Base-by-base conservation (phyloP, 2,329 filamentous ascomycete species). In the Domatiomyces catenatus region DNA sequence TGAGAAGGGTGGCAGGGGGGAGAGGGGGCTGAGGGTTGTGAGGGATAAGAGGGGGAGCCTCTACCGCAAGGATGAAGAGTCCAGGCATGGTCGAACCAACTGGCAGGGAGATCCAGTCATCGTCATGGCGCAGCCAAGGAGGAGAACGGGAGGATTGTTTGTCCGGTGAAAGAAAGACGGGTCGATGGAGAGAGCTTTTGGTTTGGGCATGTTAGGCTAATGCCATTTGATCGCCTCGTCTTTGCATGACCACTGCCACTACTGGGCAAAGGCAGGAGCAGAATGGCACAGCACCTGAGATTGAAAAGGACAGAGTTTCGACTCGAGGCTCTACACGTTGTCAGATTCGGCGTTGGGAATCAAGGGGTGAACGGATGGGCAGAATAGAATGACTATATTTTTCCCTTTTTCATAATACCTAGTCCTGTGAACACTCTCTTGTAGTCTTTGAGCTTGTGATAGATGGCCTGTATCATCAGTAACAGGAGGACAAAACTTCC, bases 91-190 rank as follows among this genome's bases (percentile, higher is more conserved):
- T 28, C 54, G 54, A 42, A 49, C 48, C 42, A 45, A 44, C 19
- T 53, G 53, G 32, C 52, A 58, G 2, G 46, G 48, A 15, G 50
- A 54, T 24, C 54, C 54, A 4, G 52, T 56, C 26, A 51, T 58
- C 52, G 56, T 58, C 18, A 44, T 58, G 5, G 52, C 55, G 22
- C 52, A 55, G 26, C 56, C 56, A 15, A 47, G 32, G 18, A 44
- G 51, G 32, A 39, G 32, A 39, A 15, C 3, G 32, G 12, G 32
- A 39, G 12, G 32, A 39, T 15, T 39, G 12, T 39, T 15, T 39
- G 10, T 39, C 15, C 12, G 12, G 10, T 39, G 32, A 39, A 39
- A 4, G 8, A 39, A 3, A 1, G 12, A 12, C 15, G 12, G 5
- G 32, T 39, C 32, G 8, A 39, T 12, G 12, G 32, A n/a, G n/a